These are phyloP conservation scores for Amanita exitialis DNA, from an alignment of 768 basidiomycete genomes.

Conservation along the genomic window DNA sequence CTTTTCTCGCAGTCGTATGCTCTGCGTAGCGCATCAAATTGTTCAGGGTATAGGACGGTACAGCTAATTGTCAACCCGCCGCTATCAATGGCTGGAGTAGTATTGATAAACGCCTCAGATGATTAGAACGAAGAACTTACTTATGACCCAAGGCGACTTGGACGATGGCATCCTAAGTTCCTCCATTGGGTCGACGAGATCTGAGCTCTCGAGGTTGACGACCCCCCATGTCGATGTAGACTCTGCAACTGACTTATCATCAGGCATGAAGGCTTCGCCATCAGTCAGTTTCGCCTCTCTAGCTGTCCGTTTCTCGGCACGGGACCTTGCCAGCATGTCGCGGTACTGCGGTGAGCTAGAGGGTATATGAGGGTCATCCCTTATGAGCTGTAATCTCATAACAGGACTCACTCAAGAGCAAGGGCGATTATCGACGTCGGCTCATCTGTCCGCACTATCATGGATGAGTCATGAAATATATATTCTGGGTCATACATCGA, in stretches of 20 bases:
- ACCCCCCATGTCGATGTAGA: slow-evolving; percentile 90
- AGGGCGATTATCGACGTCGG: slow-evolving; percentile 97
- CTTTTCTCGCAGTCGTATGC: slow-evolving; percentile 92
- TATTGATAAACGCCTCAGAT: not conserved
- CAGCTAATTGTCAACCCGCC: slow-evolving; percentile 87
- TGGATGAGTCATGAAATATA: slow-evolving; percentile 88
- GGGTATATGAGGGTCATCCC: not conserved
- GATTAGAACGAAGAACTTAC: slow-evolving; percentile 30
- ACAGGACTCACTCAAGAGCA: slow-evolving; percentile 64
- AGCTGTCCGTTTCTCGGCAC: slow-evolving; percentile 65
- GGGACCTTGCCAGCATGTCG: slow-evolving; percentile 68
- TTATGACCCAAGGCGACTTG: slow-evolving; percentile 73
- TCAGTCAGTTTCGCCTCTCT: slow-evolving; percentile 50
- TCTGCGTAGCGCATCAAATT: slow-evolving; percentile 87
- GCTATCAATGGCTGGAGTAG: slow-evolving; percentile 70
- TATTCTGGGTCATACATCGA: slow-evolving; percentile 78
- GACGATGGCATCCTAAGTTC: slow-evolving; percentile 69
- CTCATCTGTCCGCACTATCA: slow-evolving; percentile 94
- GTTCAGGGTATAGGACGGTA: slow-evolving; percentile 91
- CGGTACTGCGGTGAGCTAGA: slow-evolving; percentile 75
- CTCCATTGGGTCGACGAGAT: slow-evolving; percentile 62
- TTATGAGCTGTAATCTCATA: not conserved
- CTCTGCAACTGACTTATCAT: slow-evolving; percentile 73
- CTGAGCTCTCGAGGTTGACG: slow-evolving; percentile 68
- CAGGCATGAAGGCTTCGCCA: slow-evolving; percentile 88